These are phyloP conservation scores for Naganishia vaughanmartiniae DNA, from an alignment of 768 basidiomycete species.

Conservation along the genomic window DNA sequence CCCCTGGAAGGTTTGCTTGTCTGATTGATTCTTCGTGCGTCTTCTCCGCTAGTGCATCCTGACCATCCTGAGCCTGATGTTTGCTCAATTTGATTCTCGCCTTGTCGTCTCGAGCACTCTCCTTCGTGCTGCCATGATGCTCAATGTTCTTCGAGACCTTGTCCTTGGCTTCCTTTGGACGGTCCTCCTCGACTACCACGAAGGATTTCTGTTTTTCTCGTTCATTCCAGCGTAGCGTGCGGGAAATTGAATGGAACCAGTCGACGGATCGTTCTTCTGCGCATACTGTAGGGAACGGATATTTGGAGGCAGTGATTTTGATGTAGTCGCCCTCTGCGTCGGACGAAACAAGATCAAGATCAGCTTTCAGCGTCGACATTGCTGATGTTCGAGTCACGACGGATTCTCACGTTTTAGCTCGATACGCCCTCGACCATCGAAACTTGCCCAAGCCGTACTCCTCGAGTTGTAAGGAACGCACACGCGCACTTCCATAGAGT, in stretches of 20 bases:
- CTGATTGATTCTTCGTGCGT: neutral
- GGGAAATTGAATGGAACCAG: constrained; percentile 96
- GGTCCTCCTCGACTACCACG: constrained; percentile 90
- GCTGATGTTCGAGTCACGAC: neutral
- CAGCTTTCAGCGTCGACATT: neutral
- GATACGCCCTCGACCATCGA: constrained; percentile 93
- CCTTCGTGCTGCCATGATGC: neutral
- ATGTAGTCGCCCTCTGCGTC: constrained; percentile 96
- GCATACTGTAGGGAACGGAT: constrained; percentile 97
- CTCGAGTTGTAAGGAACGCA: constrained; percentile 99
- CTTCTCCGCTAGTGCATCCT: neutral
- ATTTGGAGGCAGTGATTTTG: constrained; percentile 93
- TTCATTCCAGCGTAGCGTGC: constrained; percentile 99
- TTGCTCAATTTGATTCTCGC: constrained; percentile 30
- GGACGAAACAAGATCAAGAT: neutral
- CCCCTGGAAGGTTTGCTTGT: constrained; percentile 20
- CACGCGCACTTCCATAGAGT: constrained; percentile 95
- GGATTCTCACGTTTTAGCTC: constrained; percentile 80
- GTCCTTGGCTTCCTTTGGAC: constrained; percentile 53
- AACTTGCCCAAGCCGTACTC: constrained; percentile 97
- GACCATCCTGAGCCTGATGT: constrained; percentile 30
- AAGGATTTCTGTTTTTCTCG: constrained; percentile 97
- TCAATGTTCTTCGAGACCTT: constrained; percentile 27
- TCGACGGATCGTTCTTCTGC: constrained; percentile 96
- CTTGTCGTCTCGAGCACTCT: constrained; percentile 29